These are phyloP conservation scores for Tetrahymena elliotti DNA, from an alignment of 73 alveolate genomes.

Conservation along the genomic window DNA sequence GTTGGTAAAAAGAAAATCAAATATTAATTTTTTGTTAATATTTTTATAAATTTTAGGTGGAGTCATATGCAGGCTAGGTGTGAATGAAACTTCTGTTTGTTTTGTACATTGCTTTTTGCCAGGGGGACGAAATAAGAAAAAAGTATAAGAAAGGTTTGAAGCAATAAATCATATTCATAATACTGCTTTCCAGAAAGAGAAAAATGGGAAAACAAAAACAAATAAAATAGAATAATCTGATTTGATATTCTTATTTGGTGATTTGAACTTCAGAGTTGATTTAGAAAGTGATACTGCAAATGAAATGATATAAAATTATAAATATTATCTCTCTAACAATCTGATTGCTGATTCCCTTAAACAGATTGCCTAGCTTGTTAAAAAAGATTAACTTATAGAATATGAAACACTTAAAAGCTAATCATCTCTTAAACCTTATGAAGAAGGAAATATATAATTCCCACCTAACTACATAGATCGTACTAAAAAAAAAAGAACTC, in stretches of 20 bases:
- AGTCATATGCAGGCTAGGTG: not conserved
- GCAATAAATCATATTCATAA: not conserved
- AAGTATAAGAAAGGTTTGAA: not conserved
- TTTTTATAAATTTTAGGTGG: not conserved
- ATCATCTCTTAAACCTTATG: not conserved
- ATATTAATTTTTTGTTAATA: not conserved
- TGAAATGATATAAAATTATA: not conserved
- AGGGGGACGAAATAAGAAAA: not conserved
- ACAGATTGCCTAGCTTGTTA: not conserved
- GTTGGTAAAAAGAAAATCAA: not conserved
- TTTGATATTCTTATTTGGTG: not conserved
- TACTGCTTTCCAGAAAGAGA: not conserved
- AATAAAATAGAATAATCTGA: not conserved
- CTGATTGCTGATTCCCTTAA: not conserved
- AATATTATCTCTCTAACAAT: not conserved
- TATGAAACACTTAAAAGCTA: not conserved
- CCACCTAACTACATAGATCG: not conserved
- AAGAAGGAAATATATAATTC: not conserved
- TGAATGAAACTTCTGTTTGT: not conserved
- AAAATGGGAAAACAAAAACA: not conserved
- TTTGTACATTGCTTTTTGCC: not conserved
- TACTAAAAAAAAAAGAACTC: not conserved
- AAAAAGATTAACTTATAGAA: not conserved
- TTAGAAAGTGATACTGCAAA: not conserved
- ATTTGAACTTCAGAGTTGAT: not conserved